Base-by-base conservation (phyloP, 1,284 basidiomycete genomes). In the Vanrija sp. region DNA sequence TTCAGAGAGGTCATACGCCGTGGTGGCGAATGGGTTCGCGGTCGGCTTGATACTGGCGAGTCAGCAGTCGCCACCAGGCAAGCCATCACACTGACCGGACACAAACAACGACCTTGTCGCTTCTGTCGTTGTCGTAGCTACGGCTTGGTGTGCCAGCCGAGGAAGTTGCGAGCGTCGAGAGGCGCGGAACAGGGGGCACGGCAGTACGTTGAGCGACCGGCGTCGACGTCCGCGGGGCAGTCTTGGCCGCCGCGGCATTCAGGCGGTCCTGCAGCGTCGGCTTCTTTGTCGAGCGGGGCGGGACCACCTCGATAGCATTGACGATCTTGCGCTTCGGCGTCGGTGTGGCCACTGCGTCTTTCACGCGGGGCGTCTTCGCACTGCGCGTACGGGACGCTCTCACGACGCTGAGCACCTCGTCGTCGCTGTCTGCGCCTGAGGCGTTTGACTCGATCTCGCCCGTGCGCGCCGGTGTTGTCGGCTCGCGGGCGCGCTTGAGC, bases 91-190 rank as follows among this genome's bases (percentile, higher is more conserved):
- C 70, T 59, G 24, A 73, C 71, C 72, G 63, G 49, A 73, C 68
- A 53, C 72, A 75, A 22, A 75, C 72, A 10, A 73, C 61, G 20
- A 75, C 72, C 50, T 75, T 75, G 57, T 75, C 72, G 23, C 59
- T 57, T 15, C 31, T 48, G 3, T 48, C 36, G 9, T 36, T 35
- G 24, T 49, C 36, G 25, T 36, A 37, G 16, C 18, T 45, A n/a
- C 23, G 19, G 6, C 38, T 38, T 3, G 51, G 51, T n/a, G 51
- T 47, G 2, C 22, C 22, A n/a, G 37, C 39, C 10, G 38, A 35
- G 12, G 31, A 31, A 12, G 31, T 16, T 9, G 23, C 42, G 31
- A 31, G 31, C 10, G 31, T 31, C 31, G 31, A 31, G 31, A 31
- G 31, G 12, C 31, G 31, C 10, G 31, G 31, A 12, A 31, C 31